These are phyloP conservation scores for Aspergillus sclerotiicarbonarius DNA, from an alignment of 495 filamentous ascomycete species.

Conservation along the genomic window DNA sequence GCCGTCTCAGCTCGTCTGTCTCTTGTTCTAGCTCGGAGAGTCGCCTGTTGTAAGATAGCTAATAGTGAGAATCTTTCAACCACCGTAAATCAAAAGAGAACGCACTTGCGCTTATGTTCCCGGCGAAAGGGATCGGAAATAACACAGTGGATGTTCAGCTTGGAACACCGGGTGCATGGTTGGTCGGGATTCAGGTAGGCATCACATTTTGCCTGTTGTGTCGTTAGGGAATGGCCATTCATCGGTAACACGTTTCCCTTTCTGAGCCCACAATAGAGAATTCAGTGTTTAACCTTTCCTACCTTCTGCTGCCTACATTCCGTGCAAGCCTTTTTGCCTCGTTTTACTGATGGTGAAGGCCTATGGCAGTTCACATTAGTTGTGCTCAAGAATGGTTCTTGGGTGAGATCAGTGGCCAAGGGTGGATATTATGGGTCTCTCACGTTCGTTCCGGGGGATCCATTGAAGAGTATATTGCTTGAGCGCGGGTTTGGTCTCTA, in stretches of 20 bases:
- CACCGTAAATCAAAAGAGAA: neutral
- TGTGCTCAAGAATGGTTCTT: neutral
- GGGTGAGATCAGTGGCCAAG: neutral
- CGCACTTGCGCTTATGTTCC: constrained; percentile 45
- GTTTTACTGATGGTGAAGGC: constrained; percentile 28
- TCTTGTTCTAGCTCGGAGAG: constrained; percentile 39
- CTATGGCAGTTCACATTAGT: constrained; percentile 7
- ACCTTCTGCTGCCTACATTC: constrained; percentile 49
- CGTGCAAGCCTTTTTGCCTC: constrained; percentile 44
- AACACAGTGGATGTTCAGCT: constrained; percentile 36
- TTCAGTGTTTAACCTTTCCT: neutral
- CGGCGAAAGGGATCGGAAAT: constrained; percentile 45
- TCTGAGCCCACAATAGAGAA: neutral
- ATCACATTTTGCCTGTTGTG: constrained; percentile 40
- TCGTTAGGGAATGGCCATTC: neutral
- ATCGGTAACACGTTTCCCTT: no score
- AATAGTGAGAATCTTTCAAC: neutral
- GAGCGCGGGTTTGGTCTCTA: neutral
- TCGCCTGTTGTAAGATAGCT: constrained; percentile 20
- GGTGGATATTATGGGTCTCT: neutral
- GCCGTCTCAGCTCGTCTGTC: constrained; percentile 35
- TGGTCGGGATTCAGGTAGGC: constrained; percentile 32
- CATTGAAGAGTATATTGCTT: neutral
- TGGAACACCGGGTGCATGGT: constrained; percentile 39
- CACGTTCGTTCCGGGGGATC: neutral